Base-by-base conservation (phyloP, 2,329 filamentous ascomycete species). In the Drechslerella coelobrocha region DNA sequence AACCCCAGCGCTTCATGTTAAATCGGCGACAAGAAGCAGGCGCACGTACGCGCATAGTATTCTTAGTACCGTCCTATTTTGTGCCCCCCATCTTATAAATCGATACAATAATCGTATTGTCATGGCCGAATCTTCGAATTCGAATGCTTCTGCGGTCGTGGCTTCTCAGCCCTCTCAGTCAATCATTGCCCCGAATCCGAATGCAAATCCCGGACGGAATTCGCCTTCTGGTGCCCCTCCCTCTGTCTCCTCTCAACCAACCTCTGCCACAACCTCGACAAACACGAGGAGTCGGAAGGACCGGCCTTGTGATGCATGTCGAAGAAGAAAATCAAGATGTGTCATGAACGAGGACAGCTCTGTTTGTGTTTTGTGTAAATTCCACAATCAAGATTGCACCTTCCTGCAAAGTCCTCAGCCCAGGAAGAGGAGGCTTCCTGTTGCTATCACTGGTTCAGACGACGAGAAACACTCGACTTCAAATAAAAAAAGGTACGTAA, bases 331-430 rank as follows among this genome's bases (percentile, higher is more conserved):
- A 78, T 86, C 86, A 76, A 88, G 88, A 79, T 94, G 91, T 80
- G 87, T 91, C 73, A 85, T 90, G 77, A 88, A 91, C 77, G 89
- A 93, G 78, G 88, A 88, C 73, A 86, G 89, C 75, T 83, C 83
- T 39, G 82, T 84, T 74, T 94, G 91, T 79, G 84, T 91, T 73
- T 83, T 90, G 73, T 95, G 91, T 79, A 88, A 90, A 77, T 87
- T 88, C 78, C 88, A 88, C 79, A 88, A 88, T 76, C 85, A 90
- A 77, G 88, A 91, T 75, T 94, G 90, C 79, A 92, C 90, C 45
- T 87, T 92, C 78, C 83, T 88, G 54, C 86, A 88, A 74, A 91
- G 89, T 78, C 90, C 90, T 23, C 86, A 88, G 77, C 87, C 89
- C 63, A 85, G 90, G 75, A 94, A 94, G 82, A 85, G 91, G 78